Evolutionary conservation across 225 moss, liverwort and hornwort species (phyloP).

Genomic region (Physcomitrellopsis africana): DNA sequence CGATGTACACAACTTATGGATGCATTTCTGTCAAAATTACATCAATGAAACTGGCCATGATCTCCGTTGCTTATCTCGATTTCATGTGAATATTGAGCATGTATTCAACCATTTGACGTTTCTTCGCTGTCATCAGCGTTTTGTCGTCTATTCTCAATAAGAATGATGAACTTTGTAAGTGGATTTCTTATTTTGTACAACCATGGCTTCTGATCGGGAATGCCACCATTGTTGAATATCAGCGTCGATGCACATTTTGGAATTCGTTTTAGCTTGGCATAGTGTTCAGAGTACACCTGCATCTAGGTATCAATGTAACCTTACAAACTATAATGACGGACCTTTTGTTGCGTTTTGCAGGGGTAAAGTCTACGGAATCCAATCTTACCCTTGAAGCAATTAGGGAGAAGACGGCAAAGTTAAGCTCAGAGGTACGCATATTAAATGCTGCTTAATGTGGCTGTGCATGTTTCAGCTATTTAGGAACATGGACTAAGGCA

Average conservation of each 20-base stretch:
- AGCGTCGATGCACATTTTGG: neutral
- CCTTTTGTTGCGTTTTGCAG: constrained; percentile 49
- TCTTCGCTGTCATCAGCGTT: neutral
- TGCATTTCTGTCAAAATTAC: neutral
- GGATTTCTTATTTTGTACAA: neutral
- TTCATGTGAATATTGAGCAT: neutral
- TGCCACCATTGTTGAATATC: neutral
- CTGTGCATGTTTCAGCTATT: neutral
- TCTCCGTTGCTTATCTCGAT: neutral
- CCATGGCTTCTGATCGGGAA: neutral
- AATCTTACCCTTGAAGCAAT: constrained; percentile 75
- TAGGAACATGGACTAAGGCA: neutral
- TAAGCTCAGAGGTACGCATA: constrained; percentile 71
- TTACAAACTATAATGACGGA: constrained; percentile 18
- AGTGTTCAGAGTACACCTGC: neutral
- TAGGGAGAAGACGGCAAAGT: constrained; percentile 47
- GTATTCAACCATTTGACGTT: neutral
- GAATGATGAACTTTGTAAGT: neutral
- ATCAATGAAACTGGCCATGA: neutral
- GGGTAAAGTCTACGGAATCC: constrained; percentile 69
- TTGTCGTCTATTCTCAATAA: constrained; percentile 1
- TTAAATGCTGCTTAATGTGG: constrained; percentile 16
- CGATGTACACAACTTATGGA: neutral
- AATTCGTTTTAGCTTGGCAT: constrained; percentile 14
- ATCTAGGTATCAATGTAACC: neutral